phyloP scores from a whole-genome alignment of 2,329 filamentous ascomycete species.

The Beauveria asiatica region DNA sequence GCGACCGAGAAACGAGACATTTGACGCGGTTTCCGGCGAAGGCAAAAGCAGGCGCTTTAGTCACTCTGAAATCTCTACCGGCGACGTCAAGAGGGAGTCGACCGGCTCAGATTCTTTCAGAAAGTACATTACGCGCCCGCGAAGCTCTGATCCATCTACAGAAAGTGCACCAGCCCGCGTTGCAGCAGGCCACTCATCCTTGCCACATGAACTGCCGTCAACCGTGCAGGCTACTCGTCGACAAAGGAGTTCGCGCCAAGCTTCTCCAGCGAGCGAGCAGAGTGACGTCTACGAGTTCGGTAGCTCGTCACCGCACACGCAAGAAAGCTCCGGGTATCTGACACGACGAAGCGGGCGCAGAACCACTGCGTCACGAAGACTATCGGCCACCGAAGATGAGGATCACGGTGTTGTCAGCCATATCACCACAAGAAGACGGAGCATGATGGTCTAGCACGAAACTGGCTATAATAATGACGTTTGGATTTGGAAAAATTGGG shows the following conservation, averaged over 20 bases:
- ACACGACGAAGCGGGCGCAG: conserved; percentile 23
- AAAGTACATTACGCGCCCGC: conserved; percentile 13
- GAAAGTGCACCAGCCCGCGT: neutral
- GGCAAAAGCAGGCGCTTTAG: conserved; percentile 42
- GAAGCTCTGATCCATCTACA: neutral
- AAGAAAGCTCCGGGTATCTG: conserved; percentile 17
- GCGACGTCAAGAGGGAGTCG: conserved; percentile 27
- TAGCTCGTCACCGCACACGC: conserved; percentile 32
- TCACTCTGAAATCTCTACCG: conserved; percentile 22
- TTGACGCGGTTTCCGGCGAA: conserved; percentile 64
- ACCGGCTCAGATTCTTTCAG: conserved; percentile 23
- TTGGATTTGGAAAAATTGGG: conserved; percentile 7
- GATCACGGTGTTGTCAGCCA: conserved; percentile 18
- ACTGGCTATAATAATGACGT: neutral
- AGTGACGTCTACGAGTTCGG: conserved; percentile 48
- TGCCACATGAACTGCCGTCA: neutral
- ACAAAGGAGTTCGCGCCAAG: neutral
- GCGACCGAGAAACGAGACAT: conserved; percentile 65
- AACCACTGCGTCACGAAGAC: conserved; percentile 27
- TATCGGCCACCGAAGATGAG: conserved; percentile 31
- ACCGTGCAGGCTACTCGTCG: neutral
- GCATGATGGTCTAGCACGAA: conserved; percentile 46
- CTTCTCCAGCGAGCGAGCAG: neutral
- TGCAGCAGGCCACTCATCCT: neutral
- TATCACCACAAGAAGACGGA: conserved; percentile 39